Evolutionary conservation across 2,329 filamentous ascomycete species (phyloP), one percentile per base, ranked within the genome.

Genomic region (Aspergillus novoparasiticus): DNA sequence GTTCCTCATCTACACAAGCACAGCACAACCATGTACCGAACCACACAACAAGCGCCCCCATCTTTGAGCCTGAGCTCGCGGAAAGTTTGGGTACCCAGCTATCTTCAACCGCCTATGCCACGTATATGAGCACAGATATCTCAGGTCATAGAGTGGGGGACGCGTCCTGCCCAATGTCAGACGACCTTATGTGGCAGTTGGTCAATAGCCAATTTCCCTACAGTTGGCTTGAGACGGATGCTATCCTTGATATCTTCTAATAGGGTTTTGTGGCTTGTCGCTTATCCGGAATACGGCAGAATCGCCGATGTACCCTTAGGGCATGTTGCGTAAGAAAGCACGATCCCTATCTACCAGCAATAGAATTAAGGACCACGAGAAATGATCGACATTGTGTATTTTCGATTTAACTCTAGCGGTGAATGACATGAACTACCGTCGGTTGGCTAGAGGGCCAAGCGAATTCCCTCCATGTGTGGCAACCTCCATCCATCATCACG

Each of bases 201-300:
- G 70, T 69, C 21, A 70, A 68, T 56, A 70, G 67, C 34, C 64
- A 71, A 43, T 30, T 69, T n/a, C 66, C 69, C 6, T 53, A 69
- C 30, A 66, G 66, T 16, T 68, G 65, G 63, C 55, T 57, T 45
- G 59, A 53, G 26, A 1, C 26, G 53, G 59, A 57, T 34, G 19
- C 30, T 11, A 30, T 51, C 30, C 4, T 51, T 12, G 43, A 46
- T 46, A 21, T 41, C 8, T n/a, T 41, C 8, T 41, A 9, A 41
- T n/a, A n/a, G 6, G 16, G 6, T 9, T n/a, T n/a, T n/a, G 39
- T 41, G 39, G 39, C 34, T 14, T 5, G 14, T 36, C 34, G 36
- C 36, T 41, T n/a, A 8, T 6, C 14, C 12, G 34, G 14, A 36
- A 16, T 16, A 14, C 34, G 14, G 34, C 34, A 36, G 12, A 6